A percentile compares a stretch with the other conserved stretches of the same genome.
Conservation (phyloP, 2,329 filamentous ascomycete species). For the Talaromyces sp. region DNA sequence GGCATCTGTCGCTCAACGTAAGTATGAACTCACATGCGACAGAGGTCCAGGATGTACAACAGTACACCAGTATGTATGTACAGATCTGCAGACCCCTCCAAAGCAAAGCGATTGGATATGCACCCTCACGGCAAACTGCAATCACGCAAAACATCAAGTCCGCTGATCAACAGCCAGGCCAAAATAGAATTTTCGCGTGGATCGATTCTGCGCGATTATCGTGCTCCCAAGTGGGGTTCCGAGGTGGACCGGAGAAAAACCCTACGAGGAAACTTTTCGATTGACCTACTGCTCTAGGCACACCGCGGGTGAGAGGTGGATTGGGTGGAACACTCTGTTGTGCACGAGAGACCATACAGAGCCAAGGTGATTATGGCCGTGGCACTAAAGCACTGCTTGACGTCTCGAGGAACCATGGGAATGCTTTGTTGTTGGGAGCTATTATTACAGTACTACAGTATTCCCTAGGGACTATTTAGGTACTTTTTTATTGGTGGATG, state of each 20-base stretch:
- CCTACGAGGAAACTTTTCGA: slow-evolving; percentile 9
- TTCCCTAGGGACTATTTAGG: background rate
- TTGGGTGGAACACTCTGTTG: background rate
- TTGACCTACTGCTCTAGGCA: slow-evolving; percentile 18
- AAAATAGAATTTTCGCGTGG: slow-evolving; percentile 14
- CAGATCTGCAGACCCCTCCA: background rate
- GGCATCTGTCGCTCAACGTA: no score
- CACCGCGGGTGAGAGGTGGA: slow-evolving; percentile 9
- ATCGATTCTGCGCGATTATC: slow-evolving; percentile 16
- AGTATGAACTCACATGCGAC: no score
- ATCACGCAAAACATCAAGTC: background rate
- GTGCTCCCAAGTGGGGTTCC: slow-evolving; percentile 5
- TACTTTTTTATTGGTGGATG: background rate
- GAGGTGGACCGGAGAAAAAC: slow-evolving; percentile 10
- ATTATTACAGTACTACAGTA: background rate
- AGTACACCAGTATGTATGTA: no score
- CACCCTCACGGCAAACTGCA: background rate
- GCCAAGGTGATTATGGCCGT: background rate
- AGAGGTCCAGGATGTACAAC: no score
- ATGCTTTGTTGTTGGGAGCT: background rate
- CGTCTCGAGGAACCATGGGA: background rate
- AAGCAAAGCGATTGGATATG: background rate
- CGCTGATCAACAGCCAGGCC: slow-evolving; percentile 6
- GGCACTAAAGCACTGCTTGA: background rate
- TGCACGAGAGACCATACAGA: background rate